Base-by-base conservation (phyloP, 345 rosid species). In the Chamaenerion angustifolium region DNA sequence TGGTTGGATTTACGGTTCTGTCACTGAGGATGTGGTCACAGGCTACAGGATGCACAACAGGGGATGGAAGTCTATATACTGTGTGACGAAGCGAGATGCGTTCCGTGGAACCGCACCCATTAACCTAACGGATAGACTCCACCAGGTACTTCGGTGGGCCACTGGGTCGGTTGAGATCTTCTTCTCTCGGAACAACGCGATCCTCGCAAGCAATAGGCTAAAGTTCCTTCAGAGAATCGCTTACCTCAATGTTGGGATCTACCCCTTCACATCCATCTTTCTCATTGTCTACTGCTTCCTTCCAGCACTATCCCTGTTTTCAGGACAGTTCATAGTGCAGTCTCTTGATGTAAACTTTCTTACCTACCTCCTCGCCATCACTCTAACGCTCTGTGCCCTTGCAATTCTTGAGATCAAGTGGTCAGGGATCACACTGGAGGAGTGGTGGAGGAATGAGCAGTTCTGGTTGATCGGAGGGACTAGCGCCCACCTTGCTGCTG, bases 1-100 rank as follows among this genome's bases (percentile, higher is more conserved):
- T 10, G 96, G 98, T 11, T 90, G 98, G 98, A 90, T 90, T 65
- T 90, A 90, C 48, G 98, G 98, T 43, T 90, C 98, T n/a, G 95
- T 90, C 19, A 90, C 98, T 0, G 98, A 90, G 72, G 98, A 90
- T 57, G 98, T 90, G 37, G 98, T 90, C 67, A 90, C 98, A 1
- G 98, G 98, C 18, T 90, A 90, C 53, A 70, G 98, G 48, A 90
- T 90, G 98, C 98, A 90, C 76, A 86, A 90, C 75, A 60, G 98
- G 40, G 98, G 96, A 45, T 90, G 98, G 98, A 90, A 82, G 60
- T 90, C 98, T 1, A 96, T 90, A 56, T 90, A 90, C 64, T 90
- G 98, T 21, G 98, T 86, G 56, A 90, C 98, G 15, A 90, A 83
- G 64, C 88, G 96, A 3, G 98, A 90, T 62, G 95, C 98, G 47